Base-by-base conservation (phyloP, 768 basidiomycete species). In the Pleurotus sapidus region DNA sequence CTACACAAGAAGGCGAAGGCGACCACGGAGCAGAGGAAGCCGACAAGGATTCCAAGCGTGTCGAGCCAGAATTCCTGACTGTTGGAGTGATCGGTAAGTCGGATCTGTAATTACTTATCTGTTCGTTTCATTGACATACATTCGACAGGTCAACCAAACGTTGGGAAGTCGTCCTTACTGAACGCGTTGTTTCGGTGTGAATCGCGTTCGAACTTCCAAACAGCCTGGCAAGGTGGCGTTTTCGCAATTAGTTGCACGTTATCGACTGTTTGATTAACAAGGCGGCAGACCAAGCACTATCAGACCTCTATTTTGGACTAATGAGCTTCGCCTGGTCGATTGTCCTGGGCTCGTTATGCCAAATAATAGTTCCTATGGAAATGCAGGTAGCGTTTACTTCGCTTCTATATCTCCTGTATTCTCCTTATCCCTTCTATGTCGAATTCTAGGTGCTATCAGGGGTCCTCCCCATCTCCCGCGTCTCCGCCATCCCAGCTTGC, bases 271-370 rank as follows among this genome's bases (percentile, higher is more conserved):
- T 5, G 53, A 20, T 38, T 20, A 34, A 17, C 46, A 14, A 43
- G 46, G 37, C 39, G 27, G 12, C 60, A 90, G 92, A 97, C 94
- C 3, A 97, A 96, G 72, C 94, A 97, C 68, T 93, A 94, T 67
- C 93, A 98, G 69, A 98, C 95, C 95, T 0, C 80, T 96, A 43
- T 96, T 89, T 70, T 92, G 88, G 88, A 93, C 91, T 23, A 72
- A 80, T 1, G 86, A 93, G 59, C 82, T 98, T 59, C 89, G 93
- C 46, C 80, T 98, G 7, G 93, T 94, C 38, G 96, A 98, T 70
- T 98, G 96, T 65, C 96, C 96, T 0, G 96, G 96, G 8, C 82
- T 98, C 14, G 93, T 98, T 2, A 87, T 96, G 78, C 96, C 96
- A 7, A 89, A 86, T 59, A 79, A 80, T 63, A 82, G n/a, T 88